Percentiles rank a stretch among this genome's conserved stretches.
phyloP scores from a whole-genome alignment of 2,329 filamentous ascomycete species.

The Leptoxyphium fumago region DNA sequence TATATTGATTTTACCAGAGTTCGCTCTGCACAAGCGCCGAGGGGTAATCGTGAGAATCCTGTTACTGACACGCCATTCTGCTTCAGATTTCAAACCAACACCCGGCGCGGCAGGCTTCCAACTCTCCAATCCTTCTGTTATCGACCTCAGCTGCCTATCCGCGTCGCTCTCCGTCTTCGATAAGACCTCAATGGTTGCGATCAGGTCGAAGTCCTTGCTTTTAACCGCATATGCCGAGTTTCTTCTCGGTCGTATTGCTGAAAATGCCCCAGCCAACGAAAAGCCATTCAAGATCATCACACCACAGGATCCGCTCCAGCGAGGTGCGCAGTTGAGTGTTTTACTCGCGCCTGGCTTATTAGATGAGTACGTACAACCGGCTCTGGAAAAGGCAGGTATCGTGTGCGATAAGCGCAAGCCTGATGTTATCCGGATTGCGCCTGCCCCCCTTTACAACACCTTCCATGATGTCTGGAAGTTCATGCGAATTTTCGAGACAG shows the following conservation, averaged over 20 bases:
- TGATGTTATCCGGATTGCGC: slow-evolving; percentile 70
- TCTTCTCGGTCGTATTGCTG: slow-evolving; percentile 31
- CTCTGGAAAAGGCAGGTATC: slow-evolving; percentile 53
- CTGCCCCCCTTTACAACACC: slow-evolving; percentile 70
- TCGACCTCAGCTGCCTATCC: slow-evolving; percentile 59
- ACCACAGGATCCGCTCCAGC: slow-evolving; percentile 48
- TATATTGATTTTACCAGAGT: neutral
- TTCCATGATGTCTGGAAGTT: slow-evolving; percentile 60
- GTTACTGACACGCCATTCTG: slow-evolving; percentile 10
- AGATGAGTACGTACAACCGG: slow-evolving; percentile 45
- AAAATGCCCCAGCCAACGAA: neutral
- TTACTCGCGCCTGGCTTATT: slow-evolving; percentile 52
- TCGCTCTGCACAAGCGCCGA: neutral
- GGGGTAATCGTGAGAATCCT: too few species aligned
- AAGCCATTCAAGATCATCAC: slow-evolving; percentile 45
- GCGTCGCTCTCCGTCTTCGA: slow-evolving; percentile 60
- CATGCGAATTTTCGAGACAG: slow-evolving; percentile 36
- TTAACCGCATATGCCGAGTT: slow-evolving; percentile 66
- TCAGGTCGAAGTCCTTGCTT: slow-evolving; percentile 56
- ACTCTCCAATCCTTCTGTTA: slow-evolving; percentile 65
- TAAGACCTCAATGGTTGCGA: slow-evolving; percentile 50
- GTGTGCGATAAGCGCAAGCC: slow-evolving; percentile 75
- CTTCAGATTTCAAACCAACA: slow-evolving; percentile 61
- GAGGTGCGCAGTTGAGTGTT: slow-evolving; percentile 69
- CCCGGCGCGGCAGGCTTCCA: slow-evolving; percentile 69